A percentile compares a stretch with the other conserved stretches of the same genome.
phyloP scores from a whole-genome alignment of 164 flowering plant species.

The Piper longum region DNA sequence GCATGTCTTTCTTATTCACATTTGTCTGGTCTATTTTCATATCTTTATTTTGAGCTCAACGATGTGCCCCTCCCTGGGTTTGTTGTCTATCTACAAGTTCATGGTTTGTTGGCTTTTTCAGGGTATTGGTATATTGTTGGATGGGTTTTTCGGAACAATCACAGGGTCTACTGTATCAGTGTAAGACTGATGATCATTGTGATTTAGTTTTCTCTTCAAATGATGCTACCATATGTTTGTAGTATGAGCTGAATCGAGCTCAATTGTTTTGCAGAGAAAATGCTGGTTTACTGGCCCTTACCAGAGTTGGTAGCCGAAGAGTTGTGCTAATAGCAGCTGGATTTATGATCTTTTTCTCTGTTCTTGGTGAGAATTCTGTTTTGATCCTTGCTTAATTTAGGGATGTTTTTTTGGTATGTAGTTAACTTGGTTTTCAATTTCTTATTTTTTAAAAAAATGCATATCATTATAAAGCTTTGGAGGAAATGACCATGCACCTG shows the following conservation, averaged over 20 bases:
- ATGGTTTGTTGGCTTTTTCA: slow-evolving; percentile 7
- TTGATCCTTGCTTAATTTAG: too few relatives aligned
- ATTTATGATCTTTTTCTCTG: slow-evolving; percentile 93
- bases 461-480: not conserved
- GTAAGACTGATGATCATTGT: slow-evolving; percentile 28
- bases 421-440: too few relatives aligned
- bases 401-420: not conserved
- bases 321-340: slow-evolving; percentile 96
- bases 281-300: slow-evolving; percentile 84
- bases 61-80: not conserved
- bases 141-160: slow-evolving; percentile 82
- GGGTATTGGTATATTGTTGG: slow-evolving; percentile 72
- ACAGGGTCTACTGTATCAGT: slow-evolving; percentile 75
- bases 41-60: not conserved
- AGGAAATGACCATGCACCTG: not conserved
- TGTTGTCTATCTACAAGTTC: not conserved
- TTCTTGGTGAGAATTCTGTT: slow-evolving; percentile 48
- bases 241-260: not conserved
- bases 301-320: slow-evolving; percentile 92
- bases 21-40: too few relatives aligned
- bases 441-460: too few relatives aligned
- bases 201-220: not conserved
- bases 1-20: too few relatives aligned
- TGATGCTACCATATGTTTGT: not conserved
- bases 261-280: slow-evolving; percentile 50